Percentiles rank a stretch among this genome's conserved stretches.
Evolutionary conservation across 345 rosid species (phyloP).

Genomic region (Garcia nutans): DNA sequence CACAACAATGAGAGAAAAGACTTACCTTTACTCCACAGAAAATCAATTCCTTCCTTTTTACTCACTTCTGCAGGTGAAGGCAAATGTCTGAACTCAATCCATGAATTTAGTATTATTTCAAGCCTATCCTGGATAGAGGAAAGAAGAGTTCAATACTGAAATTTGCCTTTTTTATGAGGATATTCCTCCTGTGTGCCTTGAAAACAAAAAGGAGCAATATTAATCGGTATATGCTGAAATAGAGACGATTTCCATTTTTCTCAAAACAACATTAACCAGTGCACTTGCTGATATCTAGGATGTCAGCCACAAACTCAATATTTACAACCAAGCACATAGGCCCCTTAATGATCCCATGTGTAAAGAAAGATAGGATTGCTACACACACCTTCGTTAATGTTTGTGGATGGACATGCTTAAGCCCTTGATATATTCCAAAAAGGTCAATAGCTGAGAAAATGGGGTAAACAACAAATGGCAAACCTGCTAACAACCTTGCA

Average conservation of each 20-base stretch:
- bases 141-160: conserved; percentile 9
- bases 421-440: conserved; percentile 80
- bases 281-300: neutral
- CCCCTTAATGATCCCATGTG: neutral
- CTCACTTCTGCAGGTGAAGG: conserved; percentile 80
- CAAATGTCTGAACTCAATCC: conserved; percentile 56
- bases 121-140: conserved; percentile 64
- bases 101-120: conserved; percentile 65
- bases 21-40: conserved; percentile 57
- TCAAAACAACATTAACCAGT: neutral
- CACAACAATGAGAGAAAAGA: neutral
- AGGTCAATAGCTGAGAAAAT: conserved; percentile 77
- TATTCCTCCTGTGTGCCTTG: neutral
- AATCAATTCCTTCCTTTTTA: conserved; percentile 61
- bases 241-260: neutral
- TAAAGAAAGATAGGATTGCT: conserved; percentile 6
- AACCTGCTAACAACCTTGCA: conserved; percentile 59
- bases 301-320: neutral
- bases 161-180: neutral
- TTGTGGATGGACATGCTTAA: conserved; percentile 76
- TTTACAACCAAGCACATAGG: neutral
- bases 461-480: conserved; percentile 74
- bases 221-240: neutral
- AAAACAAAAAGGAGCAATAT: neutral
- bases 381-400: conserved; percentile 73